Evolutionary conservation across 805 yeast genomes (phyloP).

Genomic region (Cyberlindnera maclurae): DNA sequence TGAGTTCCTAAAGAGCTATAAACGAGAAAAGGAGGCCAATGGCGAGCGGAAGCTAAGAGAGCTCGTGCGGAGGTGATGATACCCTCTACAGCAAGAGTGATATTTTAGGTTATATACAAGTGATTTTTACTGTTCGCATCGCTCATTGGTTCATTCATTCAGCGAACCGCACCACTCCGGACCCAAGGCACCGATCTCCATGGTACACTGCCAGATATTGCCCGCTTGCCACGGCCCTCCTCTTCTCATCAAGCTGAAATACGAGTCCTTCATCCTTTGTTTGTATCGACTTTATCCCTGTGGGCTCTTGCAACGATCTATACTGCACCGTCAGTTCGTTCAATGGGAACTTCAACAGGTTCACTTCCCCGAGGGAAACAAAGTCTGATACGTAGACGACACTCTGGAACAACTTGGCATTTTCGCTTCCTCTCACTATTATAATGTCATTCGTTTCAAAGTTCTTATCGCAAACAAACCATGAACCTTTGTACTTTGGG

Average conservation of each 20-base stretch:
- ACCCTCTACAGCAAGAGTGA: background rate
- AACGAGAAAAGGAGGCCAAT: constrained; percentile 5
- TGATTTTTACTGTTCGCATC: background rate
- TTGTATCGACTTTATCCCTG: constrained; percentile 26
- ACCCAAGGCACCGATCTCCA: constrained; percentile 61
- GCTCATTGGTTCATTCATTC: constrained; percentile 6
- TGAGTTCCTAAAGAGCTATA: constrained; percentile 4
- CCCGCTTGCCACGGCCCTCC: constrained; percentile 84
- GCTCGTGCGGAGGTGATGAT: constrained; percentile 4
- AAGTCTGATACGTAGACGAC: constrained; percentile 35
- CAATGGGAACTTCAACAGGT: constrained; percentile 6
- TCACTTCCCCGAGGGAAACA: constrained; percentile 13
- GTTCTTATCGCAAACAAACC: constrained; percentile 80
- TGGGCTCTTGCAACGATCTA: constrained; percentile 65
- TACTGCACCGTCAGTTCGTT: constrained; percentile 47
- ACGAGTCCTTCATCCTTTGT: constrained; percentile 14
- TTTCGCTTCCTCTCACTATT: constrained; percentile 66
- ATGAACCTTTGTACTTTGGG: constrained; percentile 63
- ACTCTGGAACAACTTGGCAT: constrained; percentile 45
- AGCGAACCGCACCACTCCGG: constrained; percentile 34
- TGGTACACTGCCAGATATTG: constrained; percentile 74
- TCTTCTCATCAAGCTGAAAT: constrained; percentile 36
- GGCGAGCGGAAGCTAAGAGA: constrained; percentile 11
- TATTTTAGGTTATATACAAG: background rate
- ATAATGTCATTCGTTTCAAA: constrained; percentile 61